Base-by-base conservation (phyloP, 495 filamentous ascomycete species). In the Aspergillus baeticus region DNA sequence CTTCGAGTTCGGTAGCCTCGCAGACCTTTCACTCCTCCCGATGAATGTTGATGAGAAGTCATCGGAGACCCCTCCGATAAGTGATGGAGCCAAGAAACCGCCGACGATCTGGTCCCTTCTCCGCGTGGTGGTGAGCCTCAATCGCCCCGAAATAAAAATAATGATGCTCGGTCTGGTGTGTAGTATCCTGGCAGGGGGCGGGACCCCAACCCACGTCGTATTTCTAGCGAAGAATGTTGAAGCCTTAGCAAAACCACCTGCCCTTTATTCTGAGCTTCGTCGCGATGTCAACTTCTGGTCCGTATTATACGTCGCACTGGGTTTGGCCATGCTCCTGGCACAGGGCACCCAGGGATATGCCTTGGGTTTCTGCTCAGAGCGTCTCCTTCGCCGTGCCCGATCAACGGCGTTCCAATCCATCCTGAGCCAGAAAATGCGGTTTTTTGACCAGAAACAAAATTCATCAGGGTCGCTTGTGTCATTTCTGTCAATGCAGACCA, bases 251-350 rank as follows among this genome's bases (percentile, higher is more conserved):
- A 69, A 76, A 3, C 85, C 81, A 7, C 63, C 63, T 7, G 44
- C 33, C 2, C 23, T 76, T 58, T 81, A 73, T 55, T 75, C 34
- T 33, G 65, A 77, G 51, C 69, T 95, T 18, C 80, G 86, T 36
- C 76, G 79, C 4, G 84, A 89, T 22, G 83, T 84, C 42, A 84
- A 94, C 61, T 98, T 97, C 72, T 98, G 94, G 93, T 84, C 82
- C 21, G 70, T 85, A 46, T 96, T 98, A 91, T 98, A 93, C 66
- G 79, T 98, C 23, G 91, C 96, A 83, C 81, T 96, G 4, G 94
- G 87, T 4, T 59, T 94, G 39, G 79, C 86, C 17, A 83, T 87
- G 59, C 82, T 96, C 56, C 60, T 92, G 36, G 78, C 86, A 2
- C 88, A 88, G 63, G 72, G 78, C 33, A 55, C 63, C 22, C 88